These are phyloP conservation scores for Marvania coccoides DNA, from an alignment of 139 green algal species.

Conservation along the genomic window DNA sequence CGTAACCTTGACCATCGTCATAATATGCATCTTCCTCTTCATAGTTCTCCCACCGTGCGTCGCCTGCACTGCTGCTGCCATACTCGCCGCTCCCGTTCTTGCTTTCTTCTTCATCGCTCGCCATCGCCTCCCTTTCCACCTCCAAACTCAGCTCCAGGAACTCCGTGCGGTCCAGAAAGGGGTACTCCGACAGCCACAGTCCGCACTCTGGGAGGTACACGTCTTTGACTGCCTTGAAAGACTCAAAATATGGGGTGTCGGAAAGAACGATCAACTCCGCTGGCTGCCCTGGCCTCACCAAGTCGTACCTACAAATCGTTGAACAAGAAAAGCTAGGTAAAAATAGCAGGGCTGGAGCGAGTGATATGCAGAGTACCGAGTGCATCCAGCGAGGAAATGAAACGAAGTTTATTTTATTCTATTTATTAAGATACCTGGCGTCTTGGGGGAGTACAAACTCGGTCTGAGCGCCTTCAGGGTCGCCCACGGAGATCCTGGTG, in stretches of 20 bases:
- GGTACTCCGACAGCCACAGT: conserved; percentile 77
- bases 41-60: neutral
- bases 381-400: neutral
- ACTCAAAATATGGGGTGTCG: conserved; percentile 36
- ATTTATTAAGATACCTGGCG: conserved; percentile 3
- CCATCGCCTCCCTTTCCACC: conserved; percentile 37
- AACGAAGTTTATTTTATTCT: neutral
- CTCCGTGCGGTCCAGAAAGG: conserved; percentile 52
- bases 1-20: neutral
- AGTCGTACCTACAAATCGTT: conserved; percentile 23
- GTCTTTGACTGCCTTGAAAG: conserved; percentile 79
- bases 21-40: neutral
- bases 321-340: neutral
- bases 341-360: too few species aligned
- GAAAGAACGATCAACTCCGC: conserved; percentile 69
- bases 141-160: conserved; percentile 62
- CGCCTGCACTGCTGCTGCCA: neutral
- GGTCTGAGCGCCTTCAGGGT: conserved; percentile 50
- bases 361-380: too few species aligned
- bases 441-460: conserved; percentile 59
- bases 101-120: too few species aligned
- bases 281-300: conserved; percentile 42
- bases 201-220: conserved; percentile 67
- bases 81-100: neutral
- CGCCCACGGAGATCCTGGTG: conserved; percentile 48